Evolutionary conservation across 2,329 filamentous ascomycete species (phyloP).

Genomic region (Trichoderma hamatum): DNA sequence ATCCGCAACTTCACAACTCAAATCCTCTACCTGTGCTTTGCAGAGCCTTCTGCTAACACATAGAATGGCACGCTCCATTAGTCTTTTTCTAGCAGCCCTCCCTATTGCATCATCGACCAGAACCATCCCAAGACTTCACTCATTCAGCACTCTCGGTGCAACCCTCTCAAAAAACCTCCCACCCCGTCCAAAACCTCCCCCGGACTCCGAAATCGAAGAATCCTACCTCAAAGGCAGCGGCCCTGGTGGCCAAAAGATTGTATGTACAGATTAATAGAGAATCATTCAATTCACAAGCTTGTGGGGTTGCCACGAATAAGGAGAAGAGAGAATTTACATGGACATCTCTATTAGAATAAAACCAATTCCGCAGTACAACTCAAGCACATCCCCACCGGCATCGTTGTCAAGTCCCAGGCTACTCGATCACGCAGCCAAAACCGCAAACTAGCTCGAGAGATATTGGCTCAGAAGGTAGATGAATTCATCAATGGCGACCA

Average conservation of each 20-base stretch:
- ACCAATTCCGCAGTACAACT: slow-evolving; percentile 93
- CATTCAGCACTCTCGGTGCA: slow-evolving; percentile 40
- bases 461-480: slow-evolving; percentile 77
- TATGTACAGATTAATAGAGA: slow-evolving; percentile 42
- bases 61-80: background rate
- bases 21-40: background rate
- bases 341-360: slow-evolving; percentile 69
- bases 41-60: background rate
- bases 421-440: slow-evolving; percentile 88
- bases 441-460: slow-evolving; percentile 76
- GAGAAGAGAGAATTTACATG: background rate
- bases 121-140: slow-evolving; percentile 24
- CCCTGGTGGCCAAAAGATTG: slow-evolving; percentile 94
- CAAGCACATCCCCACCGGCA: slow-evolving; percentile 84
- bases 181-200: slow-evolving; percentile 70
- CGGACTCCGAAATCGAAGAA: slow-evolving; percentile 80
- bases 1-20: background rate
- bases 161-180: slow-evolving; percentile 62
- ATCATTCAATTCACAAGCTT: background rate
- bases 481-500: slow-evolving; percentile 70
- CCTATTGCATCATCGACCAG: background rate
- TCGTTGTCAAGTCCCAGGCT: slow-evolving; percentile 92
- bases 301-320: background rate
- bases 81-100: background rate
- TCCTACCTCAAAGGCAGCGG: slow-evolving; percentile 88